A percentile compares a stretch with the other conserved stretches of the same genome.
These are phyloP conservation scores for Fusarium transvaalense DNA, from an alignment of 2,329 filamentous ascomycete species.

Conservation along the genomic window DNA sequence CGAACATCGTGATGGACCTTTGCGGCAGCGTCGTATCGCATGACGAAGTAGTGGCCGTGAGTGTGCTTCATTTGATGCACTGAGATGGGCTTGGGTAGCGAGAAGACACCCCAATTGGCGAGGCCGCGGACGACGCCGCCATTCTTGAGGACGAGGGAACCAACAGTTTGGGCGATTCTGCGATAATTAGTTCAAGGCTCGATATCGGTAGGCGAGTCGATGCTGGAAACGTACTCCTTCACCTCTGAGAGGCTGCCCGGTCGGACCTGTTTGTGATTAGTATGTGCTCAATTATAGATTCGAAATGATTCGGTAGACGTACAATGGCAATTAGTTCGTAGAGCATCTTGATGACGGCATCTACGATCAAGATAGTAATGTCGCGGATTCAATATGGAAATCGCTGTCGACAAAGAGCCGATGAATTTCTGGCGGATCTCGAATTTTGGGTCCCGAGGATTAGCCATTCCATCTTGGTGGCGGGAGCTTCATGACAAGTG, in stretches of 20 bases:
- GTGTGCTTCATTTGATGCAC: slow-evolving; percentile 87
- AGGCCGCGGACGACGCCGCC: slow-evolving; percentile 93
- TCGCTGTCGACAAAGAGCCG: slow-evolving; percentile 29
- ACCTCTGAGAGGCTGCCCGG: slow-evolving; percentile 91
- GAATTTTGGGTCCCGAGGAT: slow-evolving; percentile 50
- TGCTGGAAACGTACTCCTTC: slow-evolving; percentile 79
- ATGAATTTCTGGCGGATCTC: slow-evolving; percentile 46
- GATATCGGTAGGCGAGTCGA: slow-evolving; percentile 3
- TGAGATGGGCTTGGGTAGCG: slow-evolving; percentile 82
- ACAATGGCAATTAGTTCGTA: slow-evolving; percentile 98
- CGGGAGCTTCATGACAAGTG: slow-evolving; percentile 31
- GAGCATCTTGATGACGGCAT: slow-evolving; percentile 75
- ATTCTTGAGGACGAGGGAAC: slow-evolving; percentile 82
- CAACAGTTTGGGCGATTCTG: slow-evolving; percentile 89
- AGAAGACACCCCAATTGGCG: slow-evolving; percentile 94
- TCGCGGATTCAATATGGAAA: slow-evolving; percentile 27
- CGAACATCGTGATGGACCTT: slow-evolving; percentile 80
- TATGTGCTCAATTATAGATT: slow-evolving; percentile 30
- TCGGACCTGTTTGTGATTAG: slow-evolving; percentile 75
- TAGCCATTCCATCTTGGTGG: slow-evolving; percentile 43
- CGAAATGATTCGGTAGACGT: slow-evolving; percentile 55
- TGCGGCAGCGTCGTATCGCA: slow-evolving; percentile 90
- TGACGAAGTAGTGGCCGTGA: slow-evolving; percentile 94
- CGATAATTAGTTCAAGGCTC: slow-evolving; percentile 24
- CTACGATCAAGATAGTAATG: slow-evolving; percentile 35